phyloP scores from a whole-genome alignment of 441 rosid species.

The Breynia disticha region DNA sequence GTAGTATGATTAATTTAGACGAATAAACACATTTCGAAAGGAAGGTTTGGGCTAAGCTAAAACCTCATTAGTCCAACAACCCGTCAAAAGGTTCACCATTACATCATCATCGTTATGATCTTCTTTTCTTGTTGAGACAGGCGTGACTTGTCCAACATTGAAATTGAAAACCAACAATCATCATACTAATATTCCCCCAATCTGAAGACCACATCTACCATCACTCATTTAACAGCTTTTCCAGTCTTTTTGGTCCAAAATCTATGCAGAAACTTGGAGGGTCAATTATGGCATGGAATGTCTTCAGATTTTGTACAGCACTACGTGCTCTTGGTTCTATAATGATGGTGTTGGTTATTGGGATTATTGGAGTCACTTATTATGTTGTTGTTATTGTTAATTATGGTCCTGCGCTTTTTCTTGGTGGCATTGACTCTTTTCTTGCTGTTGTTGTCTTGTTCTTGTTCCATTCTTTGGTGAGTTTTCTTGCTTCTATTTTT shows the following conservation, averaged over 20 bases:
- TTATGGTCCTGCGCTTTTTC: slow-evolving; percentile 57
- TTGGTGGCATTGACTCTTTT: slow-evolving; percentile 45
- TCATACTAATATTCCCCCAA: too few species aligned
- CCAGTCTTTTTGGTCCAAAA: not conserved
- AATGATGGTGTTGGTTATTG: slow-evolving; percentile 62
- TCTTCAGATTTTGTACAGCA: slow-evolving; percentile 68
- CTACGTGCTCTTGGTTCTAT: slow-evolving; percentile 72
- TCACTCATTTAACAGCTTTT: slow-evolving; percentile 3
- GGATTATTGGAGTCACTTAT: slow-evolving; percentile 57
- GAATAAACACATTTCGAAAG: too few species aligned
- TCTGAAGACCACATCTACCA: not conserved
- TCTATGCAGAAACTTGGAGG: slow-evolving; percentile 11
- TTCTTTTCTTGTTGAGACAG: too few species aligned
- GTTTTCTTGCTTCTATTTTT: slow-evolving; percentile 5
- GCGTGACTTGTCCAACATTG: too few species aligned
- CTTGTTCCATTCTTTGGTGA: slow-evolving; percentile 59
- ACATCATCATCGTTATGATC: too few species aligned
- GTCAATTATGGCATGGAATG: slow-evolving; percentile 58
- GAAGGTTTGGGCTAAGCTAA: too few species aligned
- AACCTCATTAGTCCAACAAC: too few species aligned
- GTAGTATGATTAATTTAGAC: too few species aligned
- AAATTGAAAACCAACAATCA: too few species aligned
- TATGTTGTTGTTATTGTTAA: slow-evolving; percentile 45
- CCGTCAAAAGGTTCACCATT: too few species aligned
- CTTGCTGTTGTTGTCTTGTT: slow-evolving; percentile 35